These are phyloP conservation scores for Boletus barrowsii DNA, from an alignment of 768 basidiomycete genomes.

Conservation along the genomic window DNA sequence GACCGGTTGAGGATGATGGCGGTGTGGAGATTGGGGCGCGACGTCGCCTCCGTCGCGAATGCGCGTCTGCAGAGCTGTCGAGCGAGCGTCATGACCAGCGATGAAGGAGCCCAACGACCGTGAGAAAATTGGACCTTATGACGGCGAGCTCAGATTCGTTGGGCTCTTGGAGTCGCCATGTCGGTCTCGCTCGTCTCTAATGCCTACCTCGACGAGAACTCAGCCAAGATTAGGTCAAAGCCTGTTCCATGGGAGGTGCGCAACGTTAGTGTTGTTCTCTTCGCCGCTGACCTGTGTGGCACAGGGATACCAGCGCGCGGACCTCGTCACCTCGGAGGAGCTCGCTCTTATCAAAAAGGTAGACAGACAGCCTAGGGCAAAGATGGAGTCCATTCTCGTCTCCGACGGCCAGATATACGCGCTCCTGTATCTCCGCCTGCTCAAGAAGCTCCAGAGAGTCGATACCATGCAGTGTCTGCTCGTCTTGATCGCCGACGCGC, in stretches of 20 bases:
- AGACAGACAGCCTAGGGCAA: conserved; percentile 72
- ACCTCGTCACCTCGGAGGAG: conserved; percentile 84
- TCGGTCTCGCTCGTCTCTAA: conserved; percentile 77
- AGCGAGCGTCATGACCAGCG: background rate
- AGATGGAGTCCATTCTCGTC: conserved; percentile 71
- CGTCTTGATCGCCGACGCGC: conserved; percentile 84
- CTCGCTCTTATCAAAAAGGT: conserved; percentile 86
- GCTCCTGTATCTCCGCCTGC: conserved; percentile 81
- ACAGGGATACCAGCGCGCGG: conserved; percentile 94
- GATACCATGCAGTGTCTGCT: conserved; percentile 89
- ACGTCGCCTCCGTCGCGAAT: conserved; percentile 42
- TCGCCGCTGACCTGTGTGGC: conserved; percentile 14
- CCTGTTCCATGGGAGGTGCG: conserved; percentile 95
- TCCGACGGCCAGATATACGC: conserved; percentile 85
- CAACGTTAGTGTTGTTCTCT: background rate
- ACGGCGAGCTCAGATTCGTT: too few relatives aligned
- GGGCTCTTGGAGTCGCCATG: conserved; percentile 39
- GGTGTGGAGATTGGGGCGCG: conserved; percentile 46
- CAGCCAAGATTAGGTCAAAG: conserved; percentile 84
- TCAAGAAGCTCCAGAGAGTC: conserved; percentile 80
- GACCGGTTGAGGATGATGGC: conserved; percentile 77
- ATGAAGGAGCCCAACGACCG: conserved; percentile 15
- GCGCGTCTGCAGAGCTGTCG: conserved; percentile 30
- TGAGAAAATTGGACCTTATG: conserved; percentile 30
- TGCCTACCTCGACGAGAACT: conserved; percentile 80